phyloP scores from a whole-genome alignment of 1,284 basidiomycete species.

The Cutaneotrichosporon daszewskae region DNA sequence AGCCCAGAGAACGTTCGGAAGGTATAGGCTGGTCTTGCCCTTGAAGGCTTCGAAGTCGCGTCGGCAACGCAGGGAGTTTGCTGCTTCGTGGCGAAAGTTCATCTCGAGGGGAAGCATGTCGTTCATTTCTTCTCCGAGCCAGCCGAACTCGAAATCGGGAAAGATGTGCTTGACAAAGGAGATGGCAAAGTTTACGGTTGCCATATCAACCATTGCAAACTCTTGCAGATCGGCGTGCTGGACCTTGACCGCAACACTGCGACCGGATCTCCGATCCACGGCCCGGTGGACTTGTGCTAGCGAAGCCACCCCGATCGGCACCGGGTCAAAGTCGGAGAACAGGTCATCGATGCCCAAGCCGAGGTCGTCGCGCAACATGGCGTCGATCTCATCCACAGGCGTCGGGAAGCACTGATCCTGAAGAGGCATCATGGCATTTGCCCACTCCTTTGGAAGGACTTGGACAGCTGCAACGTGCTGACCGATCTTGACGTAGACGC shows the following conservation, averaged over 20 bases:
- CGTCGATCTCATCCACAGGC: conserved; percentile 38
- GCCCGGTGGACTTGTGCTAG: conserved; percentile 93
- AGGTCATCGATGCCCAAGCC: conserved; percentile 41
- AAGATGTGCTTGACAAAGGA: conserved; percentile 81
- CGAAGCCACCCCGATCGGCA: conserved; percentile 89
- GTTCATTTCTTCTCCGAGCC: conserved; percentile 90
- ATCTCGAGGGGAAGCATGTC: conserved; percentile 91
- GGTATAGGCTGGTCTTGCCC: conserved; percentile 74
- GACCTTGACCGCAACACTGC: conserved; percentile 87
- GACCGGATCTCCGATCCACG: conserved; percentile 62
- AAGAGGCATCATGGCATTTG: conserved; percentile 59
- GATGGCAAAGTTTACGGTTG: conserved; percentile 50
- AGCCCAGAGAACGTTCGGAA: conserved; percentile 80
- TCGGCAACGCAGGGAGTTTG: conserved; percentile 67
- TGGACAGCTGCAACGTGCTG: conserved; percentile 70
- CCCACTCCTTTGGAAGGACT: conserved; percentile 71
- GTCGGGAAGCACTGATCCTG: conserved; percentile 62
- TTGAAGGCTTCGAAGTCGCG: conserved; percentile 63
- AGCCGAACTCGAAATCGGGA: conserved; percentile 71
- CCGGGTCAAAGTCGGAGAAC: conserved; percentile 73
- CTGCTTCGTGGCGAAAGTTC: conserved; percentile 71
- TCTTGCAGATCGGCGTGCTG: conserved; percentile 94
- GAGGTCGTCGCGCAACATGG: conserved; percentile 40
- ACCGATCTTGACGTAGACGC: conserved; percentile 54
- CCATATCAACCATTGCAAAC: conserved; percentile 78